These are phyloP conservation scores for Asclepias syriaca DNA, from an alignment of 257 asterid genomes.

Conservation along the genomic window DNA sequence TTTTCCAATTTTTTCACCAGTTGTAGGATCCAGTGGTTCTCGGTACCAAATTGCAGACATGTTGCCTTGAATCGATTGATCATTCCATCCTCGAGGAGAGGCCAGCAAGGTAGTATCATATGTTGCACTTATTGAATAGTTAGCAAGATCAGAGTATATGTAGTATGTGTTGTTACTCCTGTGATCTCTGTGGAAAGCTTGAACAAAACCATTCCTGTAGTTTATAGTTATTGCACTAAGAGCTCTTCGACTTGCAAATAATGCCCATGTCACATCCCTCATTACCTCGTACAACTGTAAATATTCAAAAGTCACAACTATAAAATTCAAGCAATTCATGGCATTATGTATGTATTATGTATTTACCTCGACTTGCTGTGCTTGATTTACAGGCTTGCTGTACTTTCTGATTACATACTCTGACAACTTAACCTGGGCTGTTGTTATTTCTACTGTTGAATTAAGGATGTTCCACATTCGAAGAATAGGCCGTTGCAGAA, in stretches of 20 bases:
- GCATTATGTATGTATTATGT: not conserved
- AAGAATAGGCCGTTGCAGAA: slow-evolving; percentile 73
- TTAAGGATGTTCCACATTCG: slow-evolving; percentile 91
- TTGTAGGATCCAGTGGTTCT: slow-evolving; percentile 66
- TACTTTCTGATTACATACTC: slow-evolving; percentile 61
- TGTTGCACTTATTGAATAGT: slow-evolving; percentile 58
- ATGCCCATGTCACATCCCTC: slow-evolving; percentile 89
- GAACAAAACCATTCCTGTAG: slow-evolving; percentile 88
- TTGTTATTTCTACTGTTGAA: slow-evolving; percentile 77
- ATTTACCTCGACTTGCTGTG: slow-evolving; percentile 71
- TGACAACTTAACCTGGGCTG: slow-evolving; percentile 81
- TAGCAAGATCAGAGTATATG: slow-evolving; percentile 76
- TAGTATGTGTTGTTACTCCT: slow-evolving; percentile 63
- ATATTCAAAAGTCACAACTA: slow-evolving; percentile 12
- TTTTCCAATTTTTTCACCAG: slow-evolving; percentile 67
- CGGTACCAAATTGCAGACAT: slow-evolving; percentile 76
- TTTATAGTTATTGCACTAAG: slow-evolving; percentile 70
- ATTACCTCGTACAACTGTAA: slow-evolving; percentile 80
- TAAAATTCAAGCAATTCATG: not conserved
- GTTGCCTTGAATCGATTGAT: slow-evolving; percentile 64
- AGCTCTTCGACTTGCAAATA: slow-evolving; percentile 76
- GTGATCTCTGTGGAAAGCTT: slow-evolving; percentile 85
- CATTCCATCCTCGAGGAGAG: slow-evolving; percentile 75
- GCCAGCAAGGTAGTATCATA: slow-evolving; percentile 38
- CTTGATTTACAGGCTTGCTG: slow-evolving; percentile 64